A percentile compares a stretch with the other conserved stretches of the same genome.
phyloP scores from a whole-genome alignment of 2,329 filamentous ascomycete species.

The Colletotrichum shisoi region DNA sequence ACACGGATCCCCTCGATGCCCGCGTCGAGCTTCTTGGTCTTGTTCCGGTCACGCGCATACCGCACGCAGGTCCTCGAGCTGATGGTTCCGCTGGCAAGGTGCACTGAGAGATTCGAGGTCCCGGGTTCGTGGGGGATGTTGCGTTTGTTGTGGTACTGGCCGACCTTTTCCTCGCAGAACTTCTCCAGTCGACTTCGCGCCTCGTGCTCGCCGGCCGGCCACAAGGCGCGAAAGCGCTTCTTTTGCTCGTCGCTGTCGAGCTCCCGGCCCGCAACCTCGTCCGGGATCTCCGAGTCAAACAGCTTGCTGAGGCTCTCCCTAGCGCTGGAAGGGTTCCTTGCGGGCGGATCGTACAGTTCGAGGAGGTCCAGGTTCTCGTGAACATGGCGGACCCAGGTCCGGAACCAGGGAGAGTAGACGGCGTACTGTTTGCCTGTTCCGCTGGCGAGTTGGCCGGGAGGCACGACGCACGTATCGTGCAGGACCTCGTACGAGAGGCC shows the following conservation, averaged over 20 bases:
- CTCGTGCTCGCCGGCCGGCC: conserved; percentile 79
- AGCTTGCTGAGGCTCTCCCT: conserved; percentile 60
- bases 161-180: conserved; percentile 72
- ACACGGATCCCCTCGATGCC: conserved; percentile 70
- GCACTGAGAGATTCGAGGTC: conserved; percentile 76
- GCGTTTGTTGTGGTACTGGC: conserved; percentile 68
- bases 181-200: conserved; percentile 68
- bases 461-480: conserved; percentile 84
- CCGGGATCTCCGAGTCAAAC: conserved; percentile 69
- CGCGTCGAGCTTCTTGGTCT: conserved; percentile 69
- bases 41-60: conserved; percentile 69
- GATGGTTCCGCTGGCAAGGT: conserved; percentile 73
- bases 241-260: conserved; percentile 66
- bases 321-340: conserved; percentile 47
- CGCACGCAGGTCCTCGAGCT: conserved; percentile 72
- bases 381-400: conserved; percentile 76
- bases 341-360: conserved; percentile 62
- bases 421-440: conserved; percentile 80
- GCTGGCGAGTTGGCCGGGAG: conserved; percentile 72
- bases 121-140: conserved; percentile 69
- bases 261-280: conserved; percentile 68
- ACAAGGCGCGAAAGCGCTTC: conserved; percentile 65
- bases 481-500: conserved; percentile 74
- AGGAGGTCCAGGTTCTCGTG: conserved; percentile 74
- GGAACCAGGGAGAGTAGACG: conserved; percentile 85